These are phyloP conservation scores for Rasamsonia emersonii DNA, from an alignment of 2,329 filamentous ascomycete species.

Conservation along the genomic window DNA sequence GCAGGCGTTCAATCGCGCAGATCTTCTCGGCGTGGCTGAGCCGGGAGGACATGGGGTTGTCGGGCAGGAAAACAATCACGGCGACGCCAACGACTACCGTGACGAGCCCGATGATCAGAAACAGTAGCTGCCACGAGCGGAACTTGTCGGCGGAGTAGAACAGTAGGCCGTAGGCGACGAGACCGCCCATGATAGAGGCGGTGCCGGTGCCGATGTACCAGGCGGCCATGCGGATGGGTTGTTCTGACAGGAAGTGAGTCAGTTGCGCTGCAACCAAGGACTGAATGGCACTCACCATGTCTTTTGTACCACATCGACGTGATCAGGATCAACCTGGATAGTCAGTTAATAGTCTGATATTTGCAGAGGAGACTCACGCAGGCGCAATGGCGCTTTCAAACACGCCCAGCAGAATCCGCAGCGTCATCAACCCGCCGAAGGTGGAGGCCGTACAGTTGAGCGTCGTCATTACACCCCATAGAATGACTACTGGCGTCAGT, in stretches of 20 bases:
- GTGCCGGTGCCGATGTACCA: slow-evolving; percentile 54
- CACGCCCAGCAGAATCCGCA: no score
- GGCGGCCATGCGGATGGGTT: slow-evolving; percentile 49
- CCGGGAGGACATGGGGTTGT: slow-evolving; percentile 32
- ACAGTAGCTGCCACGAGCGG: slow-evolving; percentile 43
- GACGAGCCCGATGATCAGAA: slow-evolving; percentile 37
- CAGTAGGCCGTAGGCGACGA: slow-evolving; percentile 48
- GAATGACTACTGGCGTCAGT: no score
- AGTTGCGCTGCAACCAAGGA: not conserved
- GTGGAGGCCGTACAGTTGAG: no score
- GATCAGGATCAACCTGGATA: slow-evolving; percentile 44
- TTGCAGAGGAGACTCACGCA: no score
- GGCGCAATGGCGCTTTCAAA: no score
- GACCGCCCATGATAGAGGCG: slow-evolving; percentile 46
- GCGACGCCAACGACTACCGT: slow-evolving; percentile 31
- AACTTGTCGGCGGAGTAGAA: slow-evolving; percentile 37
- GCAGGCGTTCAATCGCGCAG: slow-evolving; percentile 32
- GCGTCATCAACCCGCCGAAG: no score
- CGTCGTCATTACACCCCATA: no score
- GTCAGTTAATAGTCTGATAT: no score
- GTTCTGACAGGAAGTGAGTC: slow-evolving; percentile 34
- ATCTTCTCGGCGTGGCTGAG: slow-evolving; percentile 31
- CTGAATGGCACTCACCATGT: slow-evolving; percentile 13
- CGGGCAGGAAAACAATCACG: slow-evolving; percentile 32
- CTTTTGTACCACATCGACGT: slow-evolving; percentile 49